Evolutionary conservation across 768 basidiomycete species (phyloP), one percentile per base, ranked within the genome.

Genomic region (Amanita pallidorosea): DNA sequence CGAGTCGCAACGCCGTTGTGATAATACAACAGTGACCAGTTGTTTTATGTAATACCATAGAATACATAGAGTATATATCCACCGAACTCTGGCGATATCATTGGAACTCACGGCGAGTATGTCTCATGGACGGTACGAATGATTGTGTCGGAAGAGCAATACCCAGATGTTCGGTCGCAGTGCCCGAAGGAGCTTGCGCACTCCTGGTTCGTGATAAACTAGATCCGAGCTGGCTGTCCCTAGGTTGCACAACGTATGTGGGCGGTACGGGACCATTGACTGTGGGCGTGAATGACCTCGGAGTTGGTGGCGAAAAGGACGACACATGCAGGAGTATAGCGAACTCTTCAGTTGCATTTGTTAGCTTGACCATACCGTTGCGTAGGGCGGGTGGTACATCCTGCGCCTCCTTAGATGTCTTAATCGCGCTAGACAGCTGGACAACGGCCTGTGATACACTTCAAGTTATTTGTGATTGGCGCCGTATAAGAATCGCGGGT

Each of bases 281-380:
- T 18, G 17, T 34, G 7, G 87, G 84, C 37, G 85, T 83, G 60
- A 77, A 79, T 11, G 83, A 71, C 35, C 79, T 71, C 36, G 68
- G 53, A 7, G 76, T 74, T 13, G 76, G 66, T 8, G 82, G 77
- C 38, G 88, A 79, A 56, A 88, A 81, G 0, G 86, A 88, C 6
- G 91, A 90, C 43, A 91, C 84, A 59, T 90, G 88, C 15, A 94
- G 70, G 44, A 95, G 71, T 56, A 90, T 88, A 45, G 88, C 83
- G 58, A 92, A 86, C 63, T 89, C 89, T 64, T 94, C 83, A 9
- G 91, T 90, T 11, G 83, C 77, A 58, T 88, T 85, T 18, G 85
- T 88, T 51, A 96, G 73, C 55, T 78, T 77, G 36, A 83, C 77
- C 70, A 91, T 81, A 59, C 82, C 80, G 49, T 70, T 75, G 53